Conservation (phyloP, 75 land plant species). For the Pinus tabuliformis region DNA sequence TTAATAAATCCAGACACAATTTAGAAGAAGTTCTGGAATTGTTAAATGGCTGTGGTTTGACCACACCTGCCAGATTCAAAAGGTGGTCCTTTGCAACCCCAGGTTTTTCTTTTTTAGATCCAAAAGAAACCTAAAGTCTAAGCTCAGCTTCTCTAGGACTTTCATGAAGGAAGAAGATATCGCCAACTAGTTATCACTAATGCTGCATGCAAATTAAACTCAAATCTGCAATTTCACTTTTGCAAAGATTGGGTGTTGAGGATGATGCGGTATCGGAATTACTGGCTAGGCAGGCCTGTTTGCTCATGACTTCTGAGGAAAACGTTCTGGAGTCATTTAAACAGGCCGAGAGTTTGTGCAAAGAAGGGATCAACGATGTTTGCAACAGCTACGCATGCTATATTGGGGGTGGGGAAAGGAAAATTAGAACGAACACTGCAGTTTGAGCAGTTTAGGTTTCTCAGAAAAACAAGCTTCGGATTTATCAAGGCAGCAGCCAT, state of each 20-base stretch:
- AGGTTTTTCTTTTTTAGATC: not conserved
- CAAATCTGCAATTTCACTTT: not conserved
- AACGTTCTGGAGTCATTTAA: not conserved
- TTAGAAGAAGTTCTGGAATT: not conserved
- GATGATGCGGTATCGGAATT: not conserved
- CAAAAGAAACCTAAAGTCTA: constrained; percentile 15
- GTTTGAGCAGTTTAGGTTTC: constrained; percentile 18
- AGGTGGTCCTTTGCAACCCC: not conserved
- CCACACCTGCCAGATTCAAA: not conserved
- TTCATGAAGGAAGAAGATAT: not conserved
- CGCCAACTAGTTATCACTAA: not conserved
- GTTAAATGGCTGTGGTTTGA: constrained; percentile 6
- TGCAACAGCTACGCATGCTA: not conserved
- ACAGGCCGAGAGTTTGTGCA: not conserved
- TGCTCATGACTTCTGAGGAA: not conserved
- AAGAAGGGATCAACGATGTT: not conserved
- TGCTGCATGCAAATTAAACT: not conserved
- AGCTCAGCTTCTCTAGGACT: constrained; percentile 13
- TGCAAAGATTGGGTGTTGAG: not conserved
- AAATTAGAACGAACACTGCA: constrained; percentile 3
- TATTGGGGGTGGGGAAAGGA: not conserved
- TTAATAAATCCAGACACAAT: not conserved
- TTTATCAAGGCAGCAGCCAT: constrained; percentile 15
- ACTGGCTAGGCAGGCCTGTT: too few species aligned
- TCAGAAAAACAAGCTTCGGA: constrained; percentile 11